Evolutionary conservation across 2,329 filamentous ascomycete genomes (phyloP).

Genomic region (Venturia effusa): DNA sequence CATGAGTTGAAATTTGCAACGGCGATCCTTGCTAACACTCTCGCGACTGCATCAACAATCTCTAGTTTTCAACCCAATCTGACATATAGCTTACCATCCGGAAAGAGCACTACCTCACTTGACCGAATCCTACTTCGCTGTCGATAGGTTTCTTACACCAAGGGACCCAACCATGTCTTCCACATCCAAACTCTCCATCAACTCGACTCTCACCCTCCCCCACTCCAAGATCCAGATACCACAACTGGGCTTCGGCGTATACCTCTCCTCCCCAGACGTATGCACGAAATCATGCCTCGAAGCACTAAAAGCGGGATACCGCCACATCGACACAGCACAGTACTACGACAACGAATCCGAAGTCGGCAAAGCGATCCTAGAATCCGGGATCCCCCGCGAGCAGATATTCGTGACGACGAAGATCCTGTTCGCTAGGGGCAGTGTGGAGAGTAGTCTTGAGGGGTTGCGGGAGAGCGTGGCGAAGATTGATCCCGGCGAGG

Average conservation of each 20-base stretch:
- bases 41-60: neutral
- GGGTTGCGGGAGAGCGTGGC: neutral
- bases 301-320: constrained; percentile 38
- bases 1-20: neutral
- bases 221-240: neutral
- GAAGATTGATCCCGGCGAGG: neutral
- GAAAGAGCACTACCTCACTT: no score
- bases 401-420: constrained; percentile 80
- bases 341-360: constrained; percentile 76
- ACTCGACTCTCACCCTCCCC: neutral
- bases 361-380: constrained; percentile 66
- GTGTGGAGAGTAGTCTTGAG: constrained; percentile 4
- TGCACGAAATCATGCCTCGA: neutral
- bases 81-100: neutral
- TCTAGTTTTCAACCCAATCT: neutral
- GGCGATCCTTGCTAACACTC: neutral
- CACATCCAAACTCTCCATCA: neutral
- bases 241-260: constrained; percentile 1
- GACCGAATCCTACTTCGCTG: no score
- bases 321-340: constrained; percentile 59
- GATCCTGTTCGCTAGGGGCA: constrained; percentile 56
- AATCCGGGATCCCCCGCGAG: constrained; percentile 64
- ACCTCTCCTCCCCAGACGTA: neutral
- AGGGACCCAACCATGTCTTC: neutral
- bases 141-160: neutral